Percentiles rank a stretch among this genome's conserved stretches.
phyloP scores from a whole-genome alignment of 768 basidiomycete genomes.

The Suillus luteus region DNA sequence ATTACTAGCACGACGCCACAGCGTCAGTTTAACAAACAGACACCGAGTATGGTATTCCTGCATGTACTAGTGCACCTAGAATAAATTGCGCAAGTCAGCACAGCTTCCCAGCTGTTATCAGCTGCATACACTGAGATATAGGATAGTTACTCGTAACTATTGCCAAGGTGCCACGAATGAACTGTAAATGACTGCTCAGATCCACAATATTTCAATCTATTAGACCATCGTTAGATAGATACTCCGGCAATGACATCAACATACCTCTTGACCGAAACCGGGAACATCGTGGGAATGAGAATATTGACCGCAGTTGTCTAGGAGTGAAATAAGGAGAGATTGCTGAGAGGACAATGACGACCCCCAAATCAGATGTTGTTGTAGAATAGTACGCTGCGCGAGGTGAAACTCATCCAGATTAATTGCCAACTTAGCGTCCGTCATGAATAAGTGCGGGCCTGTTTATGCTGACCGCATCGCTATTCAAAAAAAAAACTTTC shows the following conservation, averaged over 20 bases:
- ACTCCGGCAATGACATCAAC: not conserved
- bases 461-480: not conserved
- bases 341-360: no score
- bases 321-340: no score
- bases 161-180: not conserved
- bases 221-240: not conserved
- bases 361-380: no score
- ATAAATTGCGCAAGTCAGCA: not conserved
- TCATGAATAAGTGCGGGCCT: not conserved
- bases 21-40: not conserved
- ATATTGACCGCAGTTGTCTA: no score
- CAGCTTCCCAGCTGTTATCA: not conserved
- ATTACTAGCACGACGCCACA: not conserved
- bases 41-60: not conserved
- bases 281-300: not conserved
- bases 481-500: not conserved
- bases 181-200: not conserved
- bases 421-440: no score
- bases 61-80: not conserved
- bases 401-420: not conserved
- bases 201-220: not conserved
- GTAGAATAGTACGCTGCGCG: no score
- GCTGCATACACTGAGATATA: not conserved
- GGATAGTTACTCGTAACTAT: not conserved
- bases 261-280: not conserved